Base-by-base conservation (phyloP, 495 filamentous ascomycete genomes). In the Penicillium lagena region DNA sequence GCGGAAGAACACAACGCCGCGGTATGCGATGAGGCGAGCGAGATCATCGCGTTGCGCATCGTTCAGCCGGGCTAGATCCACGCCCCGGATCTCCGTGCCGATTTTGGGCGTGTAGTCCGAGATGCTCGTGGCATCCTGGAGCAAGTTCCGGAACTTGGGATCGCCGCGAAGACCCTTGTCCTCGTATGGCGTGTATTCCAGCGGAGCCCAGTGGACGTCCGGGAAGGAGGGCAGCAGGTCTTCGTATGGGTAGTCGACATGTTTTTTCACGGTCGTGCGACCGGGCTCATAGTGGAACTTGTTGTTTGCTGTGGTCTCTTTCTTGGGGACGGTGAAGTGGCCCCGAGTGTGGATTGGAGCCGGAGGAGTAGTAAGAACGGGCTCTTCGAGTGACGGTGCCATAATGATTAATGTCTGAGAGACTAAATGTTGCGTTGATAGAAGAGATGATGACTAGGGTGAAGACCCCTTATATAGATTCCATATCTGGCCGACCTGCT, bases 1-100 rank as follows among this genome's bases (percentile, higher is more conserved):
- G 10, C 84, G 76, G 67, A 89, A 87, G 52, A 89, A 77, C 4
- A 90, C 83, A 4, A 88, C 84, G 8, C 85, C 84, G 28, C 85
- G 73, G 39, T 76, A 80, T 17, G 86, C 79, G 44, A 89, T 77
- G 33, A 90, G 63, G 7, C 83, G 72, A 2, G 86, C 86, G 4
- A 89, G 72, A 40, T 90, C 86, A 55, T 89, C 80, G 59, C 84
- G 86, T 52, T 87, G 84, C 1, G 70, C 72, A 50, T 86, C 78
- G 7, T 68, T 82, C 37, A 90, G 72, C 43, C 76, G 73, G 9
- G 78, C 73, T 9, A 90, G 78, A 51, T 87, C 76, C 9, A 89
- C 67, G 1, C 85, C 86, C 37, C 77, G 70, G 46, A 90, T 66
- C 54, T 89, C 85, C 0, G 84, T 89, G 42, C 86, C 83, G 48